A percentile compares a stretch with the other conserved stretches of the same genome.
These are phyloP conservation scores for Skeletonema grethae DNA, from an alignment of 108 stramenopile species.

Conservation along the genomic window DNA sequence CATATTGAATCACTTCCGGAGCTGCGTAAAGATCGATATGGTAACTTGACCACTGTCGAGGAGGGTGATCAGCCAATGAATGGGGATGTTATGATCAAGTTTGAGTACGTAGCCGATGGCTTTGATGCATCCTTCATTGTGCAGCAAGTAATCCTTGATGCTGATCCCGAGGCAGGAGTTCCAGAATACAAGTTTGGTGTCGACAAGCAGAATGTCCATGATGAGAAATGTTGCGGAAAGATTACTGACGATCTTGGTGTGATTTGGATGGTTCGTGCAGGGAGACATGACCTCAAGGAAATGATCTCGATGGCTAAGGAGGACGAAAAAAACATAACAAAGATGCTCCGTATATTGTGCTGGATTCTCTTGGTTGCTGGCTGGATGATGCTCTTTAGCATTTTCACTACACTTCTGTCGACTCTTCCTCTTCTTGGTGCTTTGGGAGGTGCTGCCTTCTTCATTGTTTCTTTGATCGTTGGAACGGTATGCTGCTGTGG, in stretches of 20 bases:
- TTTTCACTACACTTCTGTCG: conserved; percentile 39
- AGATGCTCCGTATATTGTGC: conserved; percentile 44
- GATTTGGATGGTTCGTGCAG: conserved; percentile 60
- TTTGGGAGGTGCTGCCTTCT: conserved; percentile 49
- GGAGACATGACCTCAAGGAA: conserved; percentile 42
- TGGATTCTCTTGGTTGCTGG: conserved; percentile 44
- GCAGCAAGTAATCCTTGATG: conserved; percentile 40
- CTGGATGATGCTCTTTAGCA: conserved; percentile 55
- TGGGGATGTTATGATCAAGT: conserved; percentile 56
- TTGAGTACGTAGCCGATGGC: conserved; percentile 49
- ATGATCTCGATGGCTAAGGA: conserved; percentile 59
- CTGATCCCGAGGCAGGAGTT: conserved; percentile 44
- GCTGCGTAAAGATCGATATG: conserved; percentile 42
- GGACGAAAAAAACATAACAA: conserved; percentile 47
- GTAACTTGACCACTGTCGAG: conserved; percentile 52
- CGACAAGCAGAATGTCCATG: conserved; percentile 38
- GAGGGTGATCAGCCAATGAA: conserved; percentile 53
- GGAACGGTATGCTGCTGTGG: conserved; percentile 49
- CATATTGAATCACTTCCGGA: conserved; percentile 41
- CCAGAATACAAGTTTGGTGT: conserved; percentile 43
- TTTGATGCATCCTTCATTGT: conserved; percentile 63
- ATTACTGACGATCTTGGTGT: conserved; percentile 52
- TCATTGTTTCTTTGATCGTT: conserved; percentile 44
- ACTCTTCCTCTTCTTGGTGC: conserved; percentile 45
- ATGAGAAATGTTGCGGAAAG: conserved; percentile 50